A percentile compares a stretch with the other conserved stretches of the same genome.
Evolutionary conservation across 495 filamentous ascomycete species (phyloP).

Genomic region (Astrothelium subdiscretum): DNA sequence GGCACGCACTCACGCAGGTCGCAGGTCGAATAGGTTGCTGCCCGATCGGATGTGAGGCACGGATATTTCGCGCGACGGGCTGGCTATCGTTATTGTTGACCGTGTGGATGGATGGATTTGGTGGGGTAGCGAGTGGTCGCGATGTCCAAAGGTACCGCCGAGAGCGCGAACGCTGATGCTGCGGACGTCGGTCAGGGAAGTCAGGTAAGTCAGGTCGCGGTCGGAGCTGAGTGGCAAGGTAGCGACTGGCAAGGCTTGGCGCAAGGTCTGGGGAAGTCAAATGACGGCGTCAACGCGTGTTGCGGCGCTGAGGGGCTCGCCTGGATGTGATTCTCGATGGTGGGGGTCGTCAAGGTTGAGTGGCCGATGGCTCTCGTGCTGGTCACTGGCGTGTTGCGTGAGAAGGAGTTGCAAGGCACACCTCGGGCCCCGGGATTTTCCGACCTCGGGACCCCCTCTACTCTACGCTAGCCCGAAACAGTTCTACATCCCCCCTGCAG

Average conservation of each 20-base stretch:
- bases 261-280: neutral
- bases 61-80: neutral
- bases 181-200: neutral
- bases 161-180: neutral
- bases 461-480: neutral
- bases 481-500: no score
- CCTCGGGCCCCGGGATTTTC: neutral
- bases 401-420: neutral
- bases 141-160: neutral
- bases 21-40: neutral
- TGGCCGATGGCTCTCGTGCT: neutral
- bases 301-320: neutral
- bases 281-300: neutral
- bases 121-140: neutral
- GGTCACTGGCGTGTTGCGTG: constrained; percentile 1
- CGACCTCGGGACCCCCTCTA: neutral
- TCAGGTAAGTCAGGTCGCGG: neutral
- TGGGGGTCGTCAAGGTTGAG: neutral
- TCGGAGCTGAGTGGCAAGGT: neutral
- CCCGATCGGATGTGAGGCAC: neutral
- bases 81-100: neutral
- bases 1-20: no score
- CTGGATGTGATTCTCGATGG: neutral
- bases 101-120: neutral
- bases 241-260: neutral